A percentile compares a stretch with the other conserved stretches of the same genome.
phyloP scores from a whole-genome alignment of 164 flowering plant genomes.

The Vitis labrusca region DNA sequence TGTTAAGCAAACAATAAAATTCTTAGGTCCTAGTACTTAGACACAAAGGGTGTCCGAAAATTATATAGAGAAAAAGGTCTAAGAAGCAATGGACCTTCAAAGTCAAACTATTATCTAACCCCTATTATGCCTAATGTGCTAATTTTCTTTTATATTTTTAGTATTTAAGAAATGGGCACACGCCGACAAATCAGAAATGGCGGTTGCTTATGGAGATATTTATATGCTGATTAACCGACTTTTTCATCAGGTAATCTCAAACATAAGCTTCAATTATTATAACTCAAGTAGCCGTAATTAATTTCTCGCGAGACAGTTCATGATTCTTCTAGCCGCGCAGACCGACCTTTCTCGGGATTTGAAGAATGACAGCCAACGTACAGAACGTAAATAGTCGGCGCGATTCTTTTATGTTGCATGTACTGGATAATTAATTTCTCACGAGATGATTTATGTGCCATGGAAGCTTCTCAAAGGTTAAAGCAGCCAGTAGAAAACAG shows the following conservation, averaged over 20 bases:
- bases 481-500: no score
- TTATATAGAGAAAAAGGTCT: no score
- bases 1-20: constrained; percentile 2
- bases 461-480: neutral
- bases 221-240: constrained; percentile 22
- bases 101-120: constrained; percentile 18
- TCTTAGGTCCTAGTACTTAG: constrained; percentile 9
- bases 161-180: constrained; percentile 3
- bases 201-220: constrained; percentile 10
- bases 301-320: constrained; percentile 20
- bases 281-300: constrained; percentile 6
- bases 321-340: constrained; percentile 15
- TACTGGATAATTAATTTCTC: no score
- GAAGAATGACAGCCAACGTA: constrained; percentile 46
- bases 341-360: constrained; percentile 41
- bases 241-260: constrained; percentile 13
- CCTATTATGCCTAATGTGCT: constrained; percentile 4
- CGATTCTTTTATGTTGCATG: neutral
- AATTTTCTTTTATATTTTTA: no score
- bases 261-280: constrained; percentile 13
- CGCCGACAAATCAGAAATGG: constrained; percentile 39
- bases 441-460: neutral
- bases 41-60: neutral
- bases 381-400: constrained; percentile 46
- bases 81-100: constrained; percentile 1